Percentiles rank a stretch among this genome's conserved stretches.
phyloP scores from a whole-genome alignment of 805 yeast species.

The Komagataella populi region DNA sequence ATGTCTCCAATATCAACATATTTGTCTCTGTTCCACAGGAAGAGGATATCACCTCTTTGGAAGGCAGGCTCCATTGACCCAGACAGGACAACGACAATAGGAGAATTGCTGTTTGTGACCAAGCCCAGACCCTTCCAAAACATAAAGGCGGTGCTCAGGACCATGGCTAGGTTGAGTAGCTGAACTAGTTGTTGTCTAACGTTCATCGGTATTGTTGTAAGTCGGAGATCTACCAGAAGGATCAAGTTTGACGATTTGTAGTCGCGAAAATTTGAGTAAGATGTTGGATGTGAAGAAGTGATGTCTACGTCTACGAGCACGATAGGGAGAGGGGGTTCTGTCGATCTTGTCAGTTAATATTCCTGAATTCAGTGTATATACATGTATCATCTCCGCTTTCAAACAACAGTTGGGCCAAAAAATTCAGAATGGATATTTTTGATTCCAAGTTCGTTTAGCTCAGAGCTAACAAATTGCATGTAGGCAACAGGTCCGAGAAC shows the following conservation, averaged over 20 bases:
- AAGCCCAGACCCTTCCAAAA: slow-evolving; percentile 79
- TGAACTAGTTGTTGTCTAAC: slow-evolving; percentile 50
- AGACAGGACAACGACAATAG: slow-evolving; percentile 90
- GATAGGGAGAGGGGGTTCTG: background rate
- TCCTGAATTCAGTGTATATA: background rate
- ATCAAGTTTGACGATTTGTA: background rate
- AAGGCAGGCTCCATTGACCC: slow-evolving; percentile 99
- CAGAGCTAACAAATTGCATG: slow-evolving; percentile 15
- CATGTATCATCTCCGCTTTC: background rate
- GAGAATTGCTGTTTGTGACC: slow-evolving; percentile 73
- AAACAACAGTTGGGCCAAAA: slow-evolving; percentile 20
- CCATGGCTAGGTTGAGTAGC: slow-evolving; percentile 60
- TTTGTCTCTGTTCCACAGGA: slow-evolving; percentile 76
- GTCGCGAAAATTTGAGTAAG: background rate
- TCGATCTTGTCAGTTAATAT: background rate
- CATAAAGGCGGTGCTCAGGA: slow-evolving; percentile 80
- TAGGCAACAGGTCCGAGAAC: slow-evolving; percentile 21
- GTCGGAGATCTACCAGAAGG: background rate
- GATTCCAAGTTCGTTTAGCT: slow-evolving; percentile 10
- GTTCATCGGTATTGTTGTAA: slow-evolving; percentile 26
- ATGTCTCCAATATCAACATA: slow-evolving; percentile 74
- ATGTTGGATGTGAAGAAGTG: background rate
- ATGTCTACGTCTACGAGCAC: too few species aligned
- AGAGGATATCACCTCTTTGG: slow-evolving; percentile 90
- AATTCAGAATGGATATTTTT: slow-evolving; percentile 14